Conservation (phyloP, 345 rosid genomes). For the Camelina neglecta region DNA sequence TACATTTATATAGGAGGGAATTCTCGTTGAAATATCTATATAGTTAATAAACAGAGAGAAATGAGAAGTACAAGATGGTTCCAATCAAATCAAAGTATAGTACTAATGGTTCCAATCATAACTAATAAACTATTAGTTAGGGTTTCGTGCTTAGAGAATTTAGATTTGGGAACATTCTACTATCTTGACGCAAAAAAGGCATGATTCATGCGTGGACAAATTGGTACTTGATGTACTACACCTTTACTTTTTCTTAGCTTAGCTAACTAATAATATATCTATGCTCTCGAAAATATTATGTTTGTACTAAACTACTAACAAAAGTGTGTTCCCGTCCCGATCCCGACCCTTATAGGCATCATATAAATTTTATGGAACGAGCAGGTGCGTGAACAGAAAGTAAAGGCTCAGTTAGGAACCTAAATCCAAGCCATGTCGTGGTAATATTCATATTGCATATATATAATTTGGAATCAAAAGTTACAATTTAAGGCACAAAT, state of each 20-base stretch:
- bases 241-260: slow-evolving; percentile 34
- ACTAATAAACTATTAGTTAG: neutral
- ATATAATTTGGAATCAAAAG: neutral
- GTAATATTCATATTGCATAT: neutral
- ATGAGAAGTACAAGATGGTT: neutral
- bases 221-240: slow-evolving; percentile 39
- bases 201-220: slow-evolving; percentile 38
- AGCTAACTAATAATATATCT: neutral
- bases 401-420: neutral
- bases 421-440: neutral
- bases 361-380: neutral
- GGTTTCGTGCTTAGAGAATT: slow-evolving; percentile 19
- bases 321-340: neutral
- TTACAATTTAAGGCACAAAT: neutral
- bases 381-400: neutral
- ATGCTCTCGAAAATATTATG: neutral
- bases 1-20: neutral
- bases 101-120: neutral
- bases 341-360: neutral
- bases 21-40: neutral
- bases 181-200: slow-evolving; percentile 26
- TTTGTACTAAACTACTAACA: neutral
- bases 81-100: slow-evolving; percentile 24
- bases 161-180: slow-evolving; percentile 24
- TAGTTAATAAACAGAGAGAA: neutral